phyloP scores from a whole-genome alignment of 495 filamentous ascomycete genomes.

The Aspergillus carlsbadensis region DNA sequence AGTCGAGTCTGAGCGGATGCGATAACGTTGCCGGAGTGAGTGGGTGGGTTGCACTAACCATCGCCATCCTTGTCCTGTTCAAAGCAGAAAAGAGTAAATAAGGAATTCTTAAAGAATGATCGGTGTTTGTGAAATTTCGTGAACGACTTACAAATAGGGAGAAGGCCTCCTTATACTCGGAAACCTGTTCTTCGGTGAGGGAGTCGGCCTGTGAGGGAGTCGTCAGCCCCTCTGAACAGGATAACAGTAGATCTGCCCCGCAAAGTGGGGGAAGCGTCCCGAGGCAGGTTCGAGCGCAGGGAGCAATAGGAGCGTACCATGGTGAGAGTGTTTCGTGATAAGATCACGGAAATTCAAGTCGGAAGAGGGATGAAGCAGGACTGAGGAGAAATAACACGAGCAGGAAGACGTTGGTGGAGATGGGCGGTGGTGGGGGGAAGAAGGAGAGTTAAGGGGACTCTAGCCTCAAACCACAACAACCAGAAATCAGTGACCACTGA shows the following conservation, averaged over 20 bases:
- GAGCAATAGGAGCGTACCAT: conserved; percentile 31
- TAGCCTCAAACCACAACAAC: conserved; percentile 18
- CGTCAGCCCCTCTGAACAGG: conserved; percentile 24
- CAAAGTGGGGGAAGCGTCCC: conserved; percentile 33
- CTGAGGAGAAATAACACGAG: conserved; percentile 15
- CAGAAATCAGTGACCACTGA: conserved; percentile 14
- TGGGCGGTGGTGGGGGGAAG: conserved; percentile 9
- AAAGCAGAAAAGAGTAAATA: conserved; percentile 20
- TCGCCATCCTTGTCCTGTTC: conserved; percentile 98
- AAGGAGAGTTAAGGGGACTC: conserved; percentile 21
- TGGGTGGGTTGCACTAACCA: conserved; percentile 65
- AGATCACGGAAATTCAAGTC: conserved; percentile 3
- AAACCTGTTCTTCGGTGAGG: conserved; percentile 98
- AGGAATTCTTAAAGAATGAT: conserved; percentile 4
- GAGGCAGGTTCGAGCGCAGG: conserved; percentile 6
- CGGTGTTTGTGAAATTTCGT: background rate
- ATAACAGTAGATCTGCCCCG: conserved; percentile 35
- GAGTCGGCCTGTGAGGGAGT: conserved; percentile 68
- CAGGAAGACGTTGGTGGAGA: conserved; percentile 16
- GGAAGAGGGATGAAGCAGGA: conserved; percentile 21
- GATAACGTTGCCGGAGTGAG: conserved; percentile 3
- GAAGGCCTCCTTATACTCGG: conserved; percentile 99
- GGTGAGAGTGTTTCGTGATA: conserved; percentile 21
- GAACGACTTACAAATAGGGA: conserved; percentile 89
- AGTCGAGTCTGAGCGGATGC: background rate